A percentile compares a stretch with the other conserved stretches of the same genome.
Conservation (phyloP, 495 filamentous ascomycete species). For the Penicillium pulvis region DNA sequence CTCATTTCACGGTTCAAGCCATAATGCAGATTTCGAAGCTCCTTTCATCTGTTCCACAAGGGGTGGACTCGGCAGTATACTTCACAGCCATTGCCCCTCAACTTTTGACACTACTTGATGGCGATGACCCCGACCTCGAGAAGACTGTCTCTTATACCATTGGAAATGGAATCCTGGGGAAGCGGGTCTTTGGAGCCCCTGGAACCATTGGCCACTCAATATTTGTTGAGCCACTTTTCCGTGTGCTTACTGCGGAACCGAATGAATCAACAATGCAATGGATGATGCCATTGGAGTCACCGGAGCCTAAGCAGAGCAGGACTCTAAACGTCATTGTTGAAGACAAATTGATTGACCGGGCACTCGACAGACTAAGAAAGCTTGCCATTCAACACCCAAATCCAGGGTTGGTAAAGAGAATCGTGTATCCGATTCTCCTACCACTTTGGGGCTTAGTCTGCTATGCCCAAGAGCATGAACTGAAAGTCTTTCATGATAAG, state of each 20-base stretch:
- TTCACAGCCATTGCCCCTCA: conserved; percentile 67
- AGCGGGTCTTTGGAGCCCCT: conserved; percentile 65
- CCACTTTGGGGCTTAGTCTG: conserved; percentile 69
- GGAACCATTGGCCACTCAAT: conserved; percentile 69
- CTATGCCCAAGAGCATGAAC: conserved; percentile 47
- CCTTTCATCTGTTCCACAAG: conserved; percentile 62
- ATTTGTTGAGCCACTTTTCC: conserved; percentile 66
- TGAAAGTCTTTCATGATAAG: conserved; percentile 31
- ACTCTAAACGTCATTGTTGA: conserved; percentile 23
- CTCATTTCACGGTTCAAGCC: conserved; percentile 71
- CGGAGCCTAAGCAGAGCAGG: background rate
- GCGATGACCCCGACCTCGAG: conserved; percentile 61
- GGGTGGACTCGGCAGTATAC: conserved; percentile 58
- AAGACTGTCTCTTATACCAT: conserved; percentile 72
- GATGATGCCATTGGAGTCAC: conserved; percentile 16
- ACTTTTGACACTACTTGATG: conserved; percentile 67
- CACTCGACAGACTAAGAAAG: conserved; percentile 58
- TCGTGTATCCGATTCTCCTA: conserved; percentile 65
- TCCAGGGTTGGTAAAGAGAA: conserved; percentile 68
- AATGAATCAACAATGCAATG: conserved; percentile 27
- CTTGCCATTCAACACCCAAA: conserved; percentile 70
- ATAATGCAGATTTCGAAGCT: conserved; percentile 66
- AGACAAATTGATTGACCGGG: conserved; percentile 30
- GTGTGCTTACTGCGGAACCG: conserved; percentile 59
- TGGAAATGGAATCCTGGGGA: conserved; percentile 70